Evolutionary conservation across 495 filamentous ascomycete species (phyloP), one percentile per base, ranked within the genome.

Genomic region (Xylona heveae): DNA sequence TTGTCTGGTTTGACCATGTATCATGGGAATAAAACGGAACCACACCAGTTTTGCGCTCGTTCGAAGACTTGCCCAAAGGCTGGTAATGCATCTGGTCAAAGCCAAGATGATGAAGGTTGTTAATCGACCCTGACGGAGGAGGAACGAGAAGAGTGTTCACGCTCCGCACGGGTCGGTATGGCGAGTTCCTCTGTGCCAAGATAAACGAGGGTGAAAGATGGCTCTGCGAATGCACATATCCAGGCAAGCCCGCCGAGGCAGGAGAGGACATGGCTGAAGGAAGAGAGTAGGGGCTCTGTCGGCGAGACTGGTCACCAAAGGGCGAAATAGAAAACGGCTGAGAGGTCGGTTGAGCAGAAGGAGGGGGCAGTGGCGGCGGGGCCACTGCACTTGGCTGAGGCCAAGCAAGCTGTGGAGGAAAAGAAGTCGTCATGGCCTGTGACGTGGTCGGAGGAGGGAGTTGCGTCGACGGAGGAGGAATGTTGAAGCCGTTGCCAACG

Each of bases 71-170:
- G 3, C 79, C 78, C 6, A 97, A 53, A 3, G 85, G 79, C 43
- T 91, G 85, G 41, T 94, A 97, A 44, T 92, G 88, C 82, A 97
- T 93, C 54, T 93, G 79, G 41, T 80, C 58, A 48, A 76, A 57
- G 34, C 64, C 48, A 48, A 75, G 39, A 37, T 60, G 59, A 47
- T 68, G 46, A 36, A 77, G 74, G 39, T 79, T 72, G 29, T 83
- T 68, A 28, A 91, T 63, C 7, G 80, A 78, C 0, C 68, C 62
- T 9, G 79, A 78, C 0, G 82, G 78, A 30, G 88, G 80, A 8
- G 85, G 88, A 19, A 88, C 78, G 12, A 94, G 62, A 13, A 97
- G 62, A 3, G 81, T 91, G 38, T 82, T 80, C 31, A 94, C 79
- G 33, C 74, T 65, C 33, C 84, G 76, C 18, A 97, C 72, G 3